Conservation (phyloP, 78 protist species). For the Paulinella micropora region DNA sequence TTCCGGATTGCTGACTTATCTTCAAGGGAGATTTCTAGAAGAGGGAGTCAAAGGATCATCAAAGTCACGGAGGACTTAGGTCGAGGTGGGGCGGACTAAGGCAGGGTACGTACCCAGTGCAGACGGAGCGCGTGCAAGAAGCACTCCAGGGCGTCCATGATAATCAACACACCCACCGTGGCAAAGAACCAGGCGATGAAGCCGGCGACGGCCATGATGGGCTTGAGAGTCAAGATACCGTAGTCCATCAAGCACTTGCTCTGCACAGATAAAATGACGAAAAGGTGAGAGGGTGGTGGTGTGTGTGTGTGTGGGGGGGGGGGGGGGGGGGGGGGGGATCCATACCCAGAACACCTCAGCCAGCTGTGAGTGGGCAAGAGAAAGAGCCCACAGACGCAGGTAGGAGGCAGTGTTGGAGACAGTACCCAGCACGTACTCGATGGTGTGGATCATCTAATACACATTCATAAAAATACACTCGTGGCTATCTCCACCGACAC, state of each 20-base stretch:
- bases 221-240: not conserved
- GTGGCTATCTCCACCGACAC: not conserved
- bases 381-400: conserved; percentile 99
- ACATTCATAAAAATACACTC: conserved; percentile 16
- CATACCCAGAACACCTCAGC: conserved; percentile 46
- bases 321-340: no score
- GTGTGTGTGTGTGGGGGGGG: no score
- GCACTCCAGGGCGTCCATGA: conserved; percentile 96
- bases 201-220: conserved; percentile 36
- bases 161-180: conserved; percentile 78
- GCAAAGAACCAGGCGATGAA: conserved; percentile 73
- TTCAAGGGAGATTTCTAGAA: no score
- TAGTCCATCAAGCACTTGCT: no score
- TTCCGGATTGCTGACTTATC: no score
- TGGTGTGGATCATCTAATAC: conserved; percentile 91
- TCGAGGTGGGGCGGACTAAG: no score
- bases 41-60: no score
- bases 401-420: conserved; percentile 99
- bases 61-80: no score
- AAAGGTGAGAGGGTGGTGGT: no score
- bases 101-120: conserved; percentile 98
- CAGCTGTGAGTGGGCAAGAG: conserved; percentile 88
- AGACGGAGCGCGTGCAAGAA: conserved; percentile 98
- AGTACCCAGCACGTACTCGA: conserved; percentile 90
- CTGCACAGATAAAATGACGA: no score